These are phyloP conservation scores for Leucocoprinus gongylophorus DNA, from an alignment of 1,284 basidiomycete species.

Conservation along the genomic window DNA sequence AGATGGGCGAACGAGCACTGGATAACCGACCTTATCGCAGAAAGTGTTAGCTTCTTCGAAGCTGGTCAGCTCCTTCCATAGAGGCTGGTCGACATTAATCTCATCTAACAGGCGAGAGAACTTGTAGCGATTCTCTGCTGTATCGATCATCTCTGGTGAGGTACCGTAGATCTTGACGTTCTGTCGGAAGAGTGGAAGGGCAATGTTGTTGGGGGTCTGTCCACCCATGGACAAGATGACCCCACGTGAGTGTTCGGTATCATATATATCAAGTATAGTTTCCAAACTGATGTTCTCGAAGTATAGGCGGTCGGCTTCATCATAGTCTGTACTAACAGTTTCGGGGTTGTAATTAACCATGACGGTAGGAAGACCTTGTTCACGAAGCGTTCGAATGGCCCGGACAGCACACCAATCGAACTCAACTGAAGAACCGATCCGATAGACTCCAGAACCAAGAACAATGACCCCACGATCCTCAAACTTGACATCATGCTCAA, in stretches of 20 bases:
- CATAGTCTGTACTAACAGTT: conserved; percentile 98
- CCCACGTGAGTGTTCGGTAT: conserved; percentile 82
- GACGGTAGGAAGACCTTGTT: conserved; percentile 91
- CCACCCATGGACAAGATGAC: conserved; percentile 98
- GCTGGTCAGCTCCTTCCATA: conserved; percentile 95
- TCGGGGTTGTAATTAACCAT: conserved; percentile 99
- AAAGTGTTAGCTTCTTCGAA: conserved; percentile 85
- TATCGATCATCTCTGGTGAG: conserved; percentile 99
- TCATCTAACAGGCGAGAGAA: conserved; percentile 97
- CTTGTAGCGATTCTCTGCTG: conserved; percentile 98
- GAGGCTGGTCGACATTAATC: conserved; percentile 95
- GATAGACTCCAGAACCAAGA: conserved; percentile 95
- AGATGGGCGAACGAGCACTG: conserved; percentile 94
- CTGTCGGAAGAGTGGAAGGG: conserved; percentile 87
- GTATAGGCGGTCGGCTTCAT: conserved; percentile 97
- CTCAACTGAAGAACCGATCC: conserved; percentile 98
- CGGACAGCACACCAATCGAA: conserved; percentile 99
- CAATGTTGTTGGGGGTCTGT: conserved; percentile 98
- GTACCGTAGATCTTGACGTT: conserved; percentile 98
- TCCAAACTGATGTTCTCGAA: conserved; percentile 99
- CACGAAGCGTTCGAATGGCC: conserved; percentile 91
- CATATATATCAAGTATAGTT: conserved; percentile 96
- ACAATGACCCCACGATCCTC: conserved; percentile 95
- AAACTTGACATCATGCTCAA: conserved; percentile 88
- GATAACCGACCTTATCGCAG: conserved; percentile 90